Evolutionary conservation across 2,329 filamentous ascomycete species (phyloP), one percentile per base, ranked within the genome.

Genomic region (Trichophyton schoenleinii): DNA sequence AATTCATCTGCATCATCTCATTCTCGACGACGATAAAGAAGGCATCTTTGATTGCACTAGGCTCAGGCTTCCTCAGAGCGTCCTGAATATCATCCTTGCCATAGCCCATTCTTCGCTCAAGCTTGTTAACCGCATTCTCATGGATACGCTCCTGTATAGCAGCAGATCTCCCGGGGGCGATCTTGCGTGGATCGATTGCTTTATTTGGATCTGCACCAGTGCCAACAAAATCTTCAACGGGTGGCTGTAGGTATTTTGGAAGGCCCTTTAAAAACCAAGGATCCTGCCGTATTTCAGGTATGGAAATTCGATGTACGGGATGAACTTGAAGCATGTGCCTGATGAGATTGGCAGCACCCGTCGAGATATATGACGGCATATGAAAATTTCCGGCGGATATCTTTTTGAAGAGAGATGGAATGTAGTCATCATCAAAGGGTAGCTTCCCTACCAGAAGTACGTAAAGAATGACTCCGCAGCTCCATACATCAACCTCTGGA

Each of bases 1-100:
- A 91, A 72, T 91, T 95, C 61, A 86, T 87, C 73, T 91, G 88
- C 91, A 97, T 97, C 72, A 97, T 83, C 73, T 96, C 94, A 72
- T 97, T 97, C 75, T 99, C 94, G 60, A 92, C 85, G 28, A 99
- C 90, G 72, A 99, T 99, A 76, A 96, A 86, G 77, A 97, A 99
- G 1, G 94, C 94, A 75, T 99, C 94, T 77, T 99, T 99, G 79
- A 99, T 96, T 9, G 94, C 91, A 62, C 91, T 97, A 11, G 94
- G 94, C 72, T 99, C 94, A 60, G 94, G 86, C 61, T 90, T 91
- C 69, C 88, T 87, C 64, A 99, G 79, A 22, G 94, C 92, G 74
- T 97, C 94, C 71, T 96, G 88, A 60, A 99, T 92, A 77, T 99
- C 94, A 64, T 87, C 87, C 72, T 89, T 92, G 41, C 88, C 91